Evolutionary conservation across 2,329 filamentous ascomycete genomes (phyloP), one percentile per base, ranked within the genome.

Genomic region (Talaromyces sp.): DNA sequence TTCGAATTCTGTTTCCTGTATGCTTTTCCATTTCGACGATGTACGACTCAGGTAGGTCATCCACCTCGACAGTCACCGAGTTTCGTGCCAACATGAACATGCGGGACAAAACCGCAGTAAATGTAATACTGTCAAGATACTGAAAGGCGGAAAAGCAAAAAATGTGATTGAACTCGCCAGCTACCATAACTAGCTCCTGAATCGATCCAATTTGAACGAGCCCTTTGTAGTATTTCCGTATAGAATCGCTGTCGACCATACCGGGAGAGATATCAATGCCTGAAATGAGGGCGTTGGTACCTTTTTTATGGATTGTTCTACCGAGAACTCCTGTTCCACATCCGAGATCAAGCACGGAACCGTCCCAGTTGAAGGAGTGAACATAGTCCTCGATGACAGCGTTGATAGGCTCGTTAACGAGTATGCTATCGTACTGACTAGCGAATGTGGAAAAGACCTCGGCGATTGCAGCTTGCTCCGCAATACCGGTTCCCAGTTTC

Each of bases 21-120:
- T 24, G 45, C 48, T 62, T 16, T 39, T 62, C 57, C n/a, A 65
- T 61, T 16, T 16, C 27, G 27, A 57, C 11, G 39, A 65, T 65
- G 39, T 62, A 62, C 3, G 37, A n/a, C 2, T 56, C 63, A 10
- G 45, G 45, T 19, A 22, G 27, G 37, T 63, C 64, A 39, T 67
- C 62, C 8, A 37, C 35, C 22, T 61, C 57, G 22, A 61, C 41
- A 33, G 62, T 64, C 22, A 66, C 62, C 10, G 65, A 66, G n/a
- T 54, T 66, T n/a, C 37, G 31, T 5, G 65, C 65, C 16, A 66
- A 37, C 65, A 66, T 66, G 57, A 66, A 66, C 48, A 66, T 64
- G 22, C 65, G 31, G 10, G 65, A 54, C 45, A 66, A 35, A 37
- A 56, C 41, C 11, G 65, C 65, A 10, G 37, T 66, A 35, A 66